Conservation (phyloP, 331 rosid species). For the Malus hybrid region DNA sequence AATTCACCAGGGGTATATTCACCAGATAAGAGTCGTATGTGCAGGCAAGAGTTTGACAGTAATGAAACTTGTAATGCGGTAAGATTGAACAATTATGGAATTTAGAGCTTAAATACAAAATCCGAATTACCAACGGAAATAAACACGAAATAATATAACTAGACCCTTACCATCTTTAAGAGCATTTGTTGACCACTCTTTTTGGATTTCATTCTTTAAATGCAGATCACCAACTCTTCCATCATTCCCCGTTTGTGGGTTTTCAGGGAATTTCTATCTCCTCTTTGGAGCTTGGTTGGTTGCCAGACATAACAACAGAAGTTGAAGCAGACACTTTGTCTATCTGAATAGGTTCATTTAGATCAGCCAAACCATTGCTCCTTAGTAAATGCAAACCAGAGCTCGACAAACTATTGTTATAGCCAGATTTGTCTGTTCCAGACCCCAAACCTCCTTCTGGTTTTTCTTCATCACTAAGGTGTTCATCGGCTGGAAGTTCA, state of each 20-base stretch:
- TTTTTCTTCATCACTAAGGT: conserved; percentile 11
- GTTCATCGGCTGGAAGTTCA: conserved; percentile 27
- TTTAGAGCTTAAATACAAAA: neutral
- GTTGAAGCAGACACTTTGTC: conserved; percentile 16
- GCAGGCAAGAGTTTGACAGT: too few relatives aligned
- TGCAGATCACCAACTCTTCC: conserved; percentile 1
- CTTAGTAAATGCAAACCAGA: neutral
- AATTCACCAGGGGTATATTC: too few relatives aligned
- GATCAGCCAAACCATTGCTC: neutral
- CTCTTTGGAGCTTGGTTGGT: neutral
- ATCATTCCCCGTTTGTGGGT: neutral
- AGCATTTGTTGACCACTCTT: conserved; percentile 1
- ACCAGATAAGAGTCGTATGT: too few relatives aligned
- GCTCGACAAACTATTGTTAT: neutral
- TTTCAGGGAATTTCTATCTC: conserved; percentile 10
- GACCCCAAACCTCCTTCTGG: neutral
- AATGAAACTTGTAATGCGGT: too few relatives aligned
- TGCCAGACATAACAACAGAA: neutral
- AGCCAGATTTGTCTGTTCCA: neutral
- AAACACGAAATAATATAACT: neutral
- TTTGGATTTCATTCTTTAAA: neutral
- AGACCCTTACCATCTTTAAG: conserved; percentile 9
- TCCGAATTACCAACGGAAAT: neutral
- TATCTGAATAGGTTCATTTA: conserved; percentile 19
- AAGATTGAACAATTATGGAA: too few relatives aligned